Conservation (phyloP, 1,139 yeast genomes). For the Geotrichum europaeum region DNA sequence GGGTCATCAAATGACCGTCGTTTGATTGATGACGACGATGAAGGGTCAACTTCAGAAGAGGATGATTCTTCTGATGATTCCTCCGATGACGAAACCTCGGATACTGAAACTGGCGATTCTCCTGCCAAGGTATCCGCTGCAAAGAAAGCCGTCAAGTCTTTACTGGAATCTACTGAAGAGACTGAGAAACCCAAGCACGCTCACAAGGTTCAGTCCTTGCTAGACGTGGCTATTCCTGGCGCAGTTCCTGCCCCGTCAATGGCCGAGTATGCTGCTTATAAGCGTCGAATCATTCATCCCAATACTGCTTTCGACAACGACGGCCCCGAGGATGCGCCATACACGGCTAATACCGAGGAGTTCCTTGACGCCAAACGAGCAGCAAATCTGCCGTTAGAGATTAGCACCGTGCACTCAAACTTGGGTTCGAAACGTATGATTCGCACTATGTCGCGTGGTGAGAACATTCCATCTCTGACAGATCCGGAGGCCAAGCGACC, state of each 20-base stretch:
- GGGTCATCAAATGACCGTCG: not conserved
- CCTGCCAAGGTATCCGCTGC: constrained; percentile 17
- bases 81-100: constrained; percentile 2
- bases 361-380: constrained; percentile 62
- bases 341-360: constrained; percentile 68
- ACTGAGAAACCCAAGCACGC: not conserved
- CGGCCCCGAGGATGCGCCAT: constrained; percentile 43
- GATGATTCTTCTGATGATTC: constrained; percentile 1
- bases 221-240: constrained; percentile 21
- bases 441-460: constrained; percentile 67
- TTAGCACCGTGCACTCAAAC: constrained; percentile 59
- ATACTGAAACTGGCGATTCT: not conserved
- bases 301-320: constrained; percentile 33
- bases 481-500: constrained; percentile 46
- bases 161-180: not conserved
- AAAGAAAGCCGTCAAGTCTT: not conserved
- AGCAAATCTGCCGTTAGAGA: constrained; percentile 50
- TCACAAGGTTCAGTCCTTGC: not conserved
- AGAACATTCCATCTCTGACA: constrained; percentile 48
- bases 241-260: constrained; percentile 46
- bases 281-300: constrained; percentile 42
- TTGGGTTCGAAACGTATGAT: constrained; percentile 47
- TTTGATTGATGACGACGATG: constrained; percentile 34
- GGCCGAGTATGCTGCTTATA: constrained; percentile 44
- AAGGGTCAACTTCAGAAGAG: not conserved